Conservation (phyloP, 139 green algal species). For the Chlorella sp. region DNA sequence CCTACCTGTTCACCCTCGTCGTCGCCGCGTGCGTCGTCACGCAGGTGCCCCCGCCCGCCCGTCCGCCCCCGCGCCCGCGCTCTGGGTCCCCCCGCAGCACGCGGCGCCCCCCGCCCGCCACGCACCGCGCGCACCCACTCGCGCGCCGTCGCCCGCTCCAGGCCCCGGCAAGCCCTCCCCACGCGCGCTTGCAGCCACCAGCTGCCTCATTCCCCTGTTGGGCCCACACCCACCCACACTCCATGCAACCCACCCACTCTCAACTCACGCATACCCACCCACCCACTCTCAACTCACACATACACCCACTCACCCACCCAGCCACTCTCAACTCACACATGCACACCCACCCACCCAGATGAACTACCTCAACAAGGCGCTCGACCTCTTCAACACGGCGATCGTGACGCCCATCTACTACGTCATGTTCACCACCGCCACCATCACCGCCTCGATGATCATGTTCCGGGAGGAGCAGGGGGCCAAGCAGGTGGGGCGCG, state of each 20-base stretch:
- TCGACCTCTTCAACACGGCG: constrained; percentile 98
- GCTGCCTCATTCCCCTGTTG: too few species aligned
- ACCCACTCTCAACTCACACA: neutral
- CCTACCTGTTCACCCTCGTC: constrained; percentile 74
- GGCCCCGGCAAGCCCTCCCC: too few species aligned
- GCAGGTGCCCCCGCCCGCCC: constrained; percentile 98
- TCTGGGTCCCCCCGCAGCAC: too few species aligned
- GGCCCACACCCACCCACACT: too few species aligned
- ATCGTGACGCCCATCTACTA: constrained; percentile 98
- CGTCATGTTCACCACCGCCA: constrained; percentile 97
- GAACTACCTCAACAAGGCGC: constrained; percentile 48
- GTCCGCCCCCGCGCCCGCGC: too few species aligned
- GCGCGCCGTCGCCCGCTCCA: too few species aligned
- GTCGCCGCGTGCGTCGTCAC: constrained; percentile 88
- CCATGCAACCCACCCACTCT: too few species aligned
- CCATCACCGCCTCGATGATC: constrained; percentile 80
- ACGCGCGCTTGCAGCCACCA: too few species aligned
- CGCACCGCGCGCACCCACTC: too few species aligned
- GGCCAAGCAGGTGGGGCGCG: constrained; percentile 10
- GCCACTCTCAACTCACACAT: neutral
- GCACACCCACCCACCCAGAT: constrained; percentile 10
- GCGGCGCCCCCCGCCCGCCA: too few species aligned
- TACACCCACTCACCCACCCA: neutral
- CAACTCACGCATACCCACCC: too few species aligned
- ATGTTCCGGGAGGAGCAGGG: constrained; percentile 81